Conservation (phyloP, 2,329 filamentous ascomycete genomes). For the Endoconidiophora polonica region DNA sequence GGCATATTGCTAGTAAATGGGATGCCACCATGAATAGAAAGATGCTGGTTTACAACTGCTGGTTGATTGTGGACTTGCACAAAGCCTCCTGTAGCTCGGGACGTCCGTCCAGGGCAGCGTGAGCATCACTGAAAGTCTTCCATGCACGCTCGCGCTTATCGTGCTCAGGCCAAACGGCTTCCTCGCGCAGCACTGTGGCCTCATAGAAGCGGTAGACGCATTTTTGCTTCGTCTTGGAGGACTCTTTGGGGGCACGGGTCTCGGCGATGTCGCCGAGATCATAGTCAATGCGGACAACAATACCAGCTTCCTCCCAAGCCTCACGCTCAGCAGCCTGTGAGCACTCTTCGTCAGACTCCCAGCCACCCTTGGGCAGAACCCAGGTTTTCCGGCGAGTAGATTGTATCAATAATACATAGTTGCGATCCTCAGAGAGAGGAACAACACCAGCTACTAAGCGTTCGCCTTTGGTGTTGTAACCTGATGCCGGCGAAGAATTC, state of each 20-base stretch:
- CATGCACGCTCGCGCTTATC: conserved; percentile 81
- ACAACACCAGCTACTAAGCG: conserved; percentile 91
- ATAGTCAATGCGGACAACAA: conserved; percentile 66
- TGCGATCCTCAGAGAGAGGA: conserved; percentile 70
- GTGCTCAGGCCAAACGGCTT: conserved; percentile 80
- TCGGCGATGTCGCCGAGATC: conserved; percentile 80
- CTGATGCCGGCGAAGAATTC: conserved; percentile 29
- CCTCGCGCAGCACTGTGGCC: conserved; percentile 72
- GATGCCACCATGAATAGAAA: too few relatives aligned
- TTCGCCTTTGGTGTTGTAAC: conserved; percentile 83
- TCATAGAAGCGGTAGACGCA: conserved; percentile 70
- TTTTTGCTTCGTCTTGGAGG: conserved; percentile 42
- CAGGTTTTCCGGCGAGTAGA: conserved; percentile 80
- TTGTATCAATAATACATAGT: conserved; percentile 82
- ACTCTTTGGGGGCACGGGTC: conserved; percentile 61
- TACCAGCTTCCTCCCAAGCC: conserved; percentile 96
- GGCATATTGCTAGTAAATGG: too few relatives aligned
- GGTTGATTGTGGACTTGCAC: conserved; percentile 57
- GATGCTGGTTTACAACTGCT: conserved; percentile 13
- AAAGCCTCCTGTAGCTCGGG: conserved; percentile 83
- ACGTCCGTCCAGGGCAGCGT: conserved; percentile 54
- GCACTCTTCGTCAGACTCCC: conserved; percentile 87
- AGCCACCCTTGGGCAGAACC: conserved; percentile 95
- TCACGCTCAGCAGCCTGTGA: conserved; percentile 74
- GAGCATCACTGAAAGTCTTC: conserved; percentile 76